Conservation (phyloP, 371 early-diverging fungal species). For the Funneliformis caledonium region DNA sequence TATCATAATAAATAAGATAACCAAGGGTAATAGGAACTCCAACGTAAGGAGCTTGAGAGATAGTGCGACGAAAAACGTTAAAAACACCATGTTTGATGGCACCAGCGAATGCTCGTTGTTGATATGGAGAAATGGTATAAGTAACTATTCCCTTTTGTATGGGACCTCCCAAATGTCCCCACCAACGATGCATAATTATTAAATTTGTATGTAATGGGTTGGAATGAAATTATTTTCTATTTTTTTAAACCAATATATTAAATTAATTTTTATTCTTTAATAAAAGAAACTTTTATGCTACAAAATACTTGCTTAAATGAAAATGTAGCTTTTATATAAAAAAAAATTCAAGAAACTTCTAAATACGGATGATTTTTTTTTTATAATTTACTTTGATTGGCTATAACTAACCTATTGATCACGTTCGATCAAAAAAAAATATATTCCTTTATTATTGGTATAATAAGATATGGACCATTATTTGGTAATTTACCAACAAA, state of each 20-base stretch:
- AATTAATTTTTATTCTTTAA: no score
- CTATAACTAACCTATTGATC: no score
- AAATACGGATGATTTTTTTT: background rate
- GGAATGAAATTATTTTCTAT: background rate
- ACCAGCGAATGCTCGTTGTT: conserved; percentile 80
- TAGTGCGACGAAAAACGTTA: conserved; percentile 78
- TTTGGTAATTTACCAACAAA: no score
- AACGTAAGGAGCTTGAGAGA: conserved; percentile 75
- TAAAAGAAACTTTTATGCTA: no score
- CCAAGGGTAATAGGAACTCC: conserved; percentile 67
- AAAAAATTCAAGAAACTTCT: background rate
- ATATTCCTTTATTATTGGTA: no score
- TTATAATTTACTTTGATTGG: no score
- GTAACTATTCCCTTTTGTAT: conserved; percentile 48
- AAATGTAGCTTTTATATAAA: background rate
- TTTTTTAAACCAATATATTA: no score
- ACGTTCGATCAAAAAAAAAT: no score
- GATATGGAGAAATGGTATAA: conserved; percentile 79
- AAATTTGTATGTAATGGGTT: background rate
- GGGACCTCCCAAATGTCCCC: conserved; percentile 49
- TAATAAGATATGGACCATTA: no score
- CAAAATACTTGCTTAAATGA: background rate
- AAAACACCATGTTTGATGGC: conserved; percentile 73
- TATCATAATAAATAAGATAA: conserved; percentile 66
- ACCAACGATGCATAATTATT: conserved; percentile 49